Conservation (phyloP, 805 yeast species). For the Kazachstania viticola region DNA sequence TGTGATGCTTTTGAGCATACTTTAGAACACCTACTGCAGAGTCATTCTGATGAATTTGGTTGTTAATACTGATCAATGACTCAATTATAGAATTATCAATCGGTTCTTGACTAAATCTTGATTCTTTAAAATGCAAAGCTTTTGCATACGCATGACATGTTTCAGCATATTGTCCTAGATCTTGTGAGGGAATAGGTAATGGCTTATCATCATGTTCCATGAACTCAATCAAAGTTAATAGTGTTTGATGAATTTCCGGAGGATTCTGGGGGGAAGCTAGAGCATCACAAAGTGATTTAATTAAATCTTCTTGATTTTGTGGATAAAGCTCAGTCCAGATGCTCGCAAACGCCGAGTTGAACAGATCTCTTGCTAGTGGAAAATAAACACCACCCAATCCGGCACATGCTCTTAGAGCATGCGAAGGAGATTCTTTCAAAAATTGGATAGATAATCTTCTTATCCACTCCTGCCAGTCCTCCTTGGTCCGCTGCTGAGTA, state of each 20-base stretch:
- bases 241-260: slow-evolving; percentile 84
- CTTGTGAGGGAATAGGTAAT: slow-evolving; percentile 74
- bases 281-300: slow-evolving; percentile 74
- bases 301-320: slow-evolving; percentile 80
- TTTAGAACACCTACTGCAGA: slow-evolving; percentile 93
- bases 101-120: slow-evolving; percentile 90
- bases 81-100: slow-evolving; percentile 75
- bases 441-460: slow-evolving; percentile 71
- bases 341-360: slow-evolving; percentile 85
- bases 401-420: slow-evolving; percentile 84
- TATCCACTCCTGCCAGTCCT: slow-evolving; percentile 97
- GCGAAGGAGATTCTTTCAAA: slow-evolving; percentile 83
- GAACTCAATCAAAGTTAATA: slow-evolving; percentile 81
- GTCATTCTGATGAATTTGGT: slow-evolving; percentile 87
- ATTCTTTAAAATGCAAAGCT: slow-evolving; percentile 85
- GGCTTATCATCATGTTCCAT: slow-evolving; percentile 96
- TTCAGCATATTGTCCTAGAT: slow-evolving; percentile 83
- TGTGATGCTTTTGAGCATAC: slow-evolving; percentile 83
- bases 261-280: slow-evolving; percentile 81
- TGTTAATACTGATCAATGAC: slow-evolving; percentile 79
- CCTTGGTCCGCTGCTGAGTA: slow-evolving; percentile 74
- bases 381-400: slow-evolving; percentile 73
- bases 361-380: slow-evolving; percentile 77
- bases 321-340: slow-evolving; percentile 88
- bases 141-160: slow-evolving; percentile 94